phyloP scores from a whole-genome alignment of 306 rosid species.

The Prunus fruticosa region DNA sequence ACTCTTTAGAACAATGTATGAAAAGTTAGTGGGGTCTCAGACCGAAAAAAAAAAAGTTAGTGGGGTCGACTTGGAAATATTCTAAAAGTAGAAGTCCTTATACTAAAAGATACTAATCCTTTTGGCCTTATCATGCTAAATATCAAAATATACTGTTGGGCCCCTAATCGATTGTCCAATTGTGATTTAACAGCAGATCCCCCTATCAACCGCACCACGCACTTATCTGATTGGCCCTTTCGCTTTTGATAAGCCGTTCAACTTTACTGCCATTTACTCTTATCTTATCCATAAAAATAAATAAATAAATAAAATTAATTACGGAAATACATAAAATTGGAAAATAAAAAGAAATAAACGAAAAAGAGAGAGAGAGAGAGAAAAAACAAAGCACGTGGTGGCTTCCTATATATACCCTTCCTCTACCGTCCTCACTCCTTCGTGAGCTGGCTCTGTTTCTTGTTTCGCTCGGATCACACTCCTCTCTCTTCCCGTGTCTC shows the following conservation, averaged over 20 bases:
- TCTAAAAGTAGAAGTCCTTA: slow-evolving; percentile 9
- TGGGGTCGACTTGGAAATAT: background rate
- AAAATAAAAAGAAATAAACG: background rate
- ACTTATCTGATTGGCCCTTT: slow-evolving; percentile 40
- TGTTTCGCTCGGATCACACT: slow-evolving; percentile 14
- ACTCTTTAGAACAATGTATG: background rate
- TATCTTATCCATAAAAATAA: background rate
- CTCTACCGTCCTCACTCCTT: background rate
- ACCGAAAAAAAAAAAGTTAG: too few species aligned
- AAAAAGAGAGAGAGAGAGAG: background rate
- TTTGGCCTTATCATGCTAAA: slow-evolving; percentile 35
- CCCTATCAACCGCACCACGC: slow-evolving; percentile 34
- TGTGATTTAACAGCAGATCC: slow-evolving; percentile 26
- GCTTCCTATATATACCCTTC: slow-evolving; percentile 8
- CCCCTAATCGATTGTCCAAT: slow-evolving; percentile 1
- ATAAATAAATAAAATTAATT: background rate
- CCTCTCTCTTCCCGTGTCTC: background rate
- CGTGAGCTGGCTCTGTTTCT: slow-evolving; percentile 1
- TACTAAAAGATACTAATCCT: background rate
- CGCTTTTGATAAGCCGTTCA: slow-evolving; percentile 24
- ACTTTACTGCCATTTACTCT: background rate
- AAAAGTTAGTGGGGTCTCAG: background rate
- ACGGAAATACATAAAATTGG: background rate
- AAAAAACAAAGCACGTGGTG: slow-evolving; percentile 27
- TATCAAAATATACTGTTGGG: background rate